These are phyloP conservation scores for Ogataea polymorpha DNA, from an alignment of 805 yeast species.

Conservation along the genomic window DNA sequence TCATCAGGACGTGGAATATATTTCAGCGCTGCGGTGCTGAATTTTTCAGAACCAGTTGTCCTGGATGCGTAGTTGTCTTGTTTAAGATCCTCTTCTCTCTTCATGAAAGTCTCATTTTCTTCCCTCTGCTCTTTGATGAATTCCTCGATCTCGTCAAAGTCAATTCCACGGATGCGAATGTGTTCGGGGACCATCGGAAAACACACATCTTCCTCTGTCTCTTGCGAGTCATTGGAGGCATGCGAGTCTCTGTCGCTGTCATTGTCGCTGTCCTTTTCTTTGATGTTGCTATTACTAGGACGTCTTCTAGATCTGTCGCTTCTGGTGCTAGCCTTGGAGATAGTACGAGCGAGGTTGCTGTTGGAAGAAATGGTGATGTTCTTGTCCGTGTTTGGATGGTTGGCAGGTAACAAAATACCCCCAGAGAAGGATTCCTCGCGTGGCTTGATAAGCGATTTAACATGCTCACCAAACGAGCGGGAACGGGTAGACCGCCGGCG, in stretches of 20 bases:
- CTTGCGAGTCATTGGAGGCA: conserved; percentile 76
- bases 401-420: conserved; percentile 30
- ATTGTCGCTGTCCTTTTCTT: conserved; percentile 26
- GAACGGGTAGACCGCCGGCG: conserved; percentile 30
- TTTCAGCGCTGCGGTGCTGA: conserved; percentile 53
- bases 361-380: conserved; percentile 20
- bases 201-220: conserved; percentile 96
- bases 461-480: conserved; percentile 43
- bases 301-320: conserved; percentile 27
- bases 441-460: conserved; percentile 35
- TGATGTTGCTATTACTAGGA: conserved; percentile 13
- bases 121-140: conserved; percentile 62
- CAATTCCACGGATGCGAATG: conserved; percentile 67
- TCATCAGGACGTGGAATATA: conserved; percentile 51
- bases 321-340: conserved; percentile 32
- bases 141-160: conserved; percentile 86
- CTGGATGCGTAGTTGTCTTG: conserved; percentile 14
- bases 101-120: conserved; percentile 39
- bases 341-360: conserved; percentile 23
- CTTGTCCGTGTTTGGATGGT: conserved; percentile 5
- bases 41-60: conserved; percentile 36
- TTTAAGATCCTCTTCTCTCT: conserved; percentile 32
- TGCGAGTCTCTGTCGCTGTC: conserved; percentile 71
- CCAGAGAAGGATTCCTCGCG: conserved; percentile 31
- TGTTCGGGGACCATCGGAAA: conserved; percentile 83